Conservation (phyloP, 768 basidiomycete species). For the Boletus rubropictus region DNA sequence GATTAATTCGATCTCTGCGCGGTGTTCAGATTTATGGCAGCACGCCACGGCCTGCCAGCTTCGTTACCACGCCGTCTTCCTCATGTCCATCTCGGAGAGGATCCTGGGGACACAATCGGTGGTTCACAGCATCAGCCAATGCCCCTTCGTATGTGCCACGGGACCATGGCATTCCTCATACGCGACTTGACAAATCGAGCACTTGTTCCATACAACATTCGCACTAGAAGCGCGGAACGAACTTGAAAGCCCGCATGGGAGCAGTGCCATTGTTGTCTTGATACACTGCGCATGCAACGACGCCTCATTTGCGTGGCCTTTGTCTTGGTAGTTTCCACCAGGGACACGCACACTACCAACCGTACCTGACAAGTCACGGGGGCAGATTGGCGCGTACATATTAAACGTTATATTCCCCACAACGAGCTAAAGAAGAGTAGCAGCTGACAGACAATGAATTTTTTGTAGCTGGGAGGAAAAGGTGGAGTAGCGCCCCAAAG, state of each 20-base stretch:
- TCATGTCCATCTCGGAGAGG: constrained; percentile 10
- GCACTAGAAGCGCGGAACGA: neutral
- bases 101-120: neutral
- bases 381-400: constrained; percentile 8
- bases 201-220: constrained; percentile 6
- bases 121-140: neutral
- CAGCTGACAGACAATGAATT: neutral
- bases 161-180: constrained; percentile 7
- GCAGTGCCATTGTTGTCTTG: neutral
- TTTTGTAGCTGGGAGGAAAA: neutral
- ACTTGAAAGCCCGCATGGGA: neutral
- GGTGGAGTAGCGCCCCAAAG: neutral
- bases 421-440: constrained; percentile 22
- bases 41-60: constrained; percentile 1
- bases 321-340: neutral
- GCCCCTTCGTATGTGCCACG: neutral
- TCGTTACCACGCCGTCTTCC: constrained; percentile 1
- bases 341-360: constrained; percentile 2
- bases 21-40: constrained; percentile 6
- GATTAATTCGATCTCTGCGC: constrained; percentile 11
- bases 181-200: constrained; percentile 5
- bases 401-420: constrained; percentile 22
- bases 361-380: constrained; percentile 9
- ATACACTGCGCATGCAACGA: neutral
- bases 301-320: neutral